These are phyloP conservation scores for Cantharellus anzutake DNA, from an alignment of 768 basidiomycete genomes.

Conservation along the genomic window DNA sequence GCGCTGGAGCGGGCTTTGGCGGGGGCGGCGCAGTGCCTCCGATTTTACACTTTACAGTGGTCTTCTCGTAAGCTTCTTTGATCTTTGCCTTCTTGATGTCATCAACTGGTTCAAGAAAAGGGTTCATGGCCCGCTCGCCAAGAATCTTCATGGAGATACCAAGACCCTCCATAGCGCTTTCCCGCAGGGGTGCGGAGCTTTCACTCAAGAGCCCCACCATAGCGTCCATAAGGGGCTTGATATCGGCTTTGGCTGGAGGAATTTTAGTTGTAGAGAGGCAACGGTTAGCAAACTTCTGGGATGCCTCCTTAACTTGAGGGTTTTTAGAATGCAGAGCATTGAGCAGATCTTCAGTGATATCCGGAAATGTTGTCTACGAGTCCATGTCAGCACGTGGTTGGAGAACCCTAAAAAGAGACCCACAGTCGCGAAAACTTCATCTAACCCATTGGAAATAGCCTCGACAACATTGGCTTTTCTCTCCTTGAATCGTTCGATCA, in stretches of 20 bases:
- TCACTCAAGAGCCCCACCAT: slow-evolving; percentile 69
- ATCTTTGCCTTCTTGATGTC: slow-evolving; percentile 84
- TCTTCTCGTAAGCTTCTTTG: slow-evolving; percentile 82
- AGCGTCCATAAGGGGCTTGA: slow-evolving; percentile 65
- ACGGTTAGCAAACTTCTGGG: slow-evolving; percentile 69
- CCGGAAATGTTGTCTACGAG: slow-evolving; percentile 51
- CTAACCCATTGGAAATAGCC: slow-evolving; percentile 67
- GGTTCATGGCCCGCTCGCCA: slow-evolving; percentile 80
- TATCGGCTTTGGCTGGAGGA: slow-evolving; percentile 51
- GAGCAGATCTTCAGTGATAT: slow-evolving; percentile 68
- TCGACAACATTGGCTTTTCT: slow-evolving; percentile 83
- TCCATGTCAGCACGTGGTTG: slow-evolving; percentile 6
- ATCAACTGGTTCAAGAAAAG: slow-evolving; percentile 64
- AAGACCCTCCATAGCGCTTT: slow-evolving; percentile 73
- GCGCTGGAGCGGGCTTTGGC: slow-evolving; percentile 9
- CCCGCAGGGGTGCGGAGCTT: slow-evolving; percentile 70
- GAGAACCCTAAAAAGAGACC: slow-evolving; percentile 14
- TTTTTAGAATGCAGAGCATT: slow-evolving; percentile 73
- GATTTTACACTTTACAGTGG: slow-evolving; percentile 74
- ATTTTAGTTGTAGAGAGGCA: slow-evolving; percentile 50
- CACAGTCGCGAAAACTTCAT: slow-evolving; percentile 75
- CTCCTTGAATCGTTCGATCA: slow-evolving; percentile 86
- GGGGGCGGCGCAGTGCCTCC: slow-evolving; percentile 28
- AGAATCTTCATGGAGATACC: slow-evolving; percentile 94
- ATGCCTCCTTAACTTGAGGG: slow-evolving; percentile 89